Conservation (phyloP, 1,139 yeast species). For the Yamadazyma jaroonii region DNA sequence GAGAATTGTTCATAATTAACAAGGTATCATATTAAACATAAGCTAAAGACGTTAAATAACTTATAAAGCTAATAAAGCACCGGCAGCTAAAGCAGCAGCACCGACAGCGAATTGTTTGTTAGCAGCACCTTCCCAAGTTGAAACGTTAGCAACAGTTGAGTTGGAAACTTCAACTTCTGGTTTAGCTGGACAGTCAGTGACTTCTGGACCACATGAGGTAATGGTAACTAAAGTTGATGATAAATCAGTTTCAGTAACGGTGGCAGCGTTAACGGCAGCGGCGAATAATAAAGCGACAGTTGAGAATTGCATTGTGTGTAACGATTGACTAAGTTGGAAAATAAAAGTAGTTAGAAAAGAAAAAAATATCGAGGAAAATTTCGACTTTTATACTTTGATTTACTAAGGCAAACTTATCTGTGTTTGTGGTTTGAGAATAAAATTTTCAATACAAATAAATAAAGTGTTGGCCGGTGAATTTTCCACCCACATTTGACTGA, state of each 20-base stretch:
- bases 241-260: constrained; percentile 25
- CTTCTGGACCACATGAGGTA: constrained; percentile 34
- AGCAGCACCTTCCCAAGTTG: constrained; percentile 34
- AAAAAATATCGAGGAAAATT: neutral
- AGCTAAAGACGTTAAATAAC: constrained; percentile 27
- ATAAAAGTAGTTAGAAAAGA: constrained; percentile 1
- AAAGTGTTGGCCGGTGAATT: no score
- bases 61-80: constrained; percentile 50
- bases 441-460: neutral
- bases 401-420: neutral
- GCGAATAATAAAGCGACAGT: constrained; percentile 22
- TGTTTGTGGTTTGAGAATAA: neutral
- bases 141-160: constrained; percentile 31
- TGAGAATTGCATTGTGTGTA: constrained; percentile 18
- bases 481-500: no score
- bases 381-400: neutral
- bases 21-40: constrained; percentile 18
- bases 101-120: constrained; percentile 36
- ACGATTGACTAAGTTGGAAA: constrained; percentile 21
- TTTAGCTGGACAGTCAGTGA: constrained; percentile 43
- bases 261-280: constrained; percentile 31
- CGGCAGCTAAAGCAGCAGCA: constrained; percentile 48
- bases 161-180: constrained; percentile 16
- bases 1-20: neutral
- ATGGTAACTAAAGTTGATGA: constrained; percentile 33